Conservation (phyloP, 2,329 filamentous ascomycete species). For the Ceratocystis albifundus region DNA sequence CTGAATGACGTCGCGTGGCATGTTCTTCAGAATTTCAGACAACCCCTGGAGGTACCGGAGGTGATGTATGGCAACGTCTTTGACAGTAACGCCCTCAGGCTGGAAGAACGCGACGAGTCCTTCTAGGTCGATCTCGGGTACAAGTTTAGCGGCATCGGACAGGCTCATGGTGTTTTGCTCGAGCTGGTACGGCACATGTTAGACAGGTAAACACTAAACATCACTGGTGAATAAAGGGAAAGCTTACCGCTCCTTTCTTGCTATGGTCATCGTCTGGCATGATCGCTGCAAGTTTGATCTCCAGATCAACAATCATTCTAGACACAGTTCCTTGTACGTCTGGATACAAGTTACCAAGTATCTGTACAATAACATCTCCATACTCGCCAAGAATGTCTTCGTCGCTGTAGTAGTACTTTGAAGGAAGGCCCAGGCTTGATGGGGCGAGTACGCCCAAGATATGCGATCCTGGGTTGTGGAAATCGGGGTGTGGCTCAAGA, state of each 20-base stretch:
- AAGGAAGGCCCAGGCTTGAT: conserved; percentile 47
- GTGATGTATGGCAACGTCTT: conserved; percentile 47
- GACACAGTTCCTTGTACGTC: conserved; percentile 33
- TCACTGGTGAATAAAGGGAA: neutral
- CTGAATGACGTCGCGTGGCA: conserved; percentile 44
- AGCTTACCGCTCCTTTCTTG: conserved; percentile 45
- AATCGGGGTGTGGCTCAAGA: conserved; percentile 34
- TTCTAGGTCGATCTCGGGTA: conserved; percentile 45
- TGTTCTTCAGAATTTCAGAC: conserved; percentile 43
- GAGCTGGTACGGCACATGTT: neutral
- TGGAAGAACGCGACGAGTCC: conserved; percentile 41
- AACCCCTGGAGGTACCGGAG: conserved; percentile 50
- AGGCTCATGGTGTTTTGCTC: conserved; percentile 45
- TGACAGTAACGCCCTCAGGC: conserved; percentile 26
- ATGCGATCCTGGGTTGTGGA: conserved; percentile 32
- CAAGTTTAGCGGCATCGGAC: conserved; percentile 42
- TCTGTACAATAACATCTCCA: conserved; percentile 27
- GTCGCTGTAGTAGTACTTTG: conserved; percentile 50
- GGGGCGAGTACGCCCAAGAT: conserved; percentile 35
- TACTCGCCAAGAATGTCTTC: conserved; percentile 43
- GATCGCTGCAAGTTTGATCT: conserved; percentile 48
- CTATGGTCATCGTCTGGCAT: conserved; percentile 48
- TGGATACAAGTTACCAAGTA: conserved; percentile 29
- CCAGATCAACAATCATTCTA: conserved; percentile 40
- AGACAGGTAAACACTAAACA: neutral